Percentiles rank a stretch among this genome's conserved stretches.
phyloP scores from a whole-genome alignment of 169 alveolate genomes.

The Cryptosporidium meleagridis region DNA sequence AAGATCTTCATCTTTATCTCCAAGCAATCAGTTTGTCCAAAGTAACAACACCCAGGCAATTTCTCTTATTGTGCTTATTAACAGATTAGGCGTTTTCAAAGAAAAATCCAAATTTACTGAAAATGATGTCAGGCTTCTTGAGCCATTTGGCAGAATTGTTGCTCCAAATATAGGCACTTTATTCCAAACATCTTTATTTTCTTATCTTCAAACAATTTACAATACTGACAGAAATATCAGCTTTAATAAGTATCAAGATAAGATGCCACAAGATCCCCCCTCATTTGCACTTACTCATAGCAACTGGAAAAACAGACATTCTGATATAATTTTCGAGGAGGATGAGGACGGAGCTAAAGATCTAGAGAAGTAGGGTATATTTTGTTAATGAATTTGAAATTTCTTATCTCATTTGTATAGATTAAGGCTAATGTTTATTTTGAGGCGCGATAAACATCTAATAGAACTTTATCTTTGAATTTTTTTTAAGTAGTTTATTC shows the following conservation, averaged over 20 bases:
- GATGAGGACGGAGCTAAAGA: slow-evolving; percentile 69
- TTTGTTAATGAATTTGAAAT: background rate
- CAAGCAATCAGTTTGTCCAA: slow-evolving; percentile 23
- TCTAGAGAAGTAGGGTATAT: slow-evolving; percentile 3
- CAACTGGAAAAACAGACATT: slow-evolving; percentile 68
- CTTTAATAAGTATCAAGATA: slow-evolving; percentile 65
- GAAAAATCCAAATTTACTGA: slow-evolving; percentile 66
- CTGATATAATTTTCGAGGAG: slow-evolving; percentile 69
- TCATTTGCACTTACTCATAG: slow-evolving; percentile 33
- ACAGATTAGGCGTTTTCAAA: slow-evolving; percentile 48
- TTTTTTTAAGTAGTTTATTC: background rate
- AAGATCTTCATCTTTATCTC: slow-evolving; percentile 68
- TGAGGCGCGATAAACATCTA: background rate
- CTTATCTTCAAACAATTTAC: slow-evolving; percentile 57
- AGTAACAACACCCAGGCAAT: slow-evolving; percentile 38
- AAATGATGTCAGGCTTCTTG: slow-evolving; percentile 56
- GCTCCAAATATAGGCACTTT: slow-evolving; percentile 68
- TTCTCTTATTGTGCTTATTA: slow-evolving; percentile 65
- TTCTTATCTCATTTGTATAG: background rate
- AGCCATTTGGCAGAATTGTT: slow-evolving; percentile 70
- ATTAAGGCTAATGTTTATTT: background rate
- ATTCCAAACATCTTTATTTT: slow-evolving; percentile 67
- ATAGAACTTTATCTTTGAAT: background rate
- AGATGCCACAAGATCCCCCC: slow-evolving; percentile 75
- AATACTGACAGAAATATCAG: slow-evolving; percentile 26